Percentiles rank a stretch among this genome's conserved stretches.
phyloP scores from a whole-genome alignment of 129 eudicot genomes.

The Flaveria bidentis region DNA sequence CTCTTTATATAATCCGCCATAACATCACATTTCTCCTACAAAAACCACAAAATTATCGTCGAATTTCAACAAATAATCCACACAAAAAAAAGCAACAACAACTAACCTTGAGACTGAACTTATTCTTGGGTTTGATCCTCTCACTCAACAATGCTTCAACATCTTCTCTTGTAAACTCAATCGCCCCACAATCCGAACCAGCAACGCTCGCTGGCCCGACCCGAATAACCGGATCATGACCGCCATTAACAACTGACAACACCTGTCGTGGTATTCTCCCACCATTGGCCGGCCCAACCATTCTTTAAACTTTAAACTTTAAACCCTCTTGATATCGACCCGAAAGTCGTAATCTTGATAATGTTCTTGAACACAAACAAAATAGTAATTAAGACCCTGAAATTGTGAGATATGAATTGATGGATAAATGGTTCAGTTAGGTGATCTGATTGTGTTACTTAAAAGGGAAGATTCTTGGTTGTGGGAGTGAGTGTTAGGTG shows the following conservation, averaged over 20 bases:
- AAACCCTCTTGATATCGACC: neutral
- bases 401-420: slow-evolving; percentile 22
- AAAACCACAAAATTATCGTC: slow-evolving; percentile 16
- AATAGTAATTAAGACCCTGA: neutral
- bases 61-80: neutral
- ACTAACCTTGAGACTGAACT: slow-evolving; percentile 72
- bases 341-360: slow-evolving; percentile 29
- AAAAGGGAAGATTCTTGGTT: slow-evolving; percentile 35
- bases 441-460: slow-evolving; percentile 41
- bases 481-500: slow-evolving; percentile 43
- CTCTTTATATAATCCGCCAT: slow-evolving; percentile 69
- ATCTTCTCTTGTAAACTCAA: slow-evolving; percentile 77
- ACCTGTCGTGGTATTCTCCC: slow-evolving; percentile 51
- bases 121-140: slow-evolving; percentile 79
- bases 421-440: slow-evolving; percentile 34
- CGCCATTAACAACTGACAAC: slow-evolving; percentile 71
- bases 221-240: slow-evolving; percentile 61
- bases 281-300: slow-evolving; percentile 66
- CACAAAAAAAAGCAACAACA: neutral
- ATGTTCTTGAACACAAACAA: slow-evolving; percentile 31
- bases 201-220: slow-evolving; percentile 55
- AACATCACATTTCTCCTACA: slow-evolving; percentile 81
- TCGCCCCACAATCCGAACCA: slow-evolving; percentile 59
- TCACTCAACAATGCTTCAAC: slow-evolving; percentile 81
- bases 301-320: slow-evolving; percentile 21